phyloP scores from a whole-genome alignment of 306 rosid species.

The Malus sylvestris region DNA sequence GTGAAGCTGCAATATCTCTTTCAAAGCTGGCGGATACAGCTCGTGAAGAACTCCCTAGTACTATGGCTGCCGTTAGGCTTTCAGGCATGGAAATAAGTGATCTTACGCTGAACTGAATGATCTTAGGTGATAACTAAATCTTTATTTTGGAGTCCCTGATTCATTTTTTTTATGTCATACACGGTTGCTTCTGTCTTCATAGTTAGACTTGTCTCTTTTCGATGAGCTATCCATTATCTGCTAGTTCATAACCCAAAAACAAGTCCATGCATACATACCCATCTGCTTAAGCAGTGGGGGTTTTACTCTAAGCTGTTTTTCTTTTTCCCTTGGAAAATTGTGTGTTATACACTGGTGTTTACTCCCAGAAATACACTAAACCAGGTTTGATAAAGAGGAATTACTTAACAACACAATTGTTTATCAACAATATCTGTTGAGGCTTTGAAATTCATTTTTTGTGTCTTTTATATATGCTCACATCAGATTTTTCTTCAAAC shows the following conservation, averaged over 20 bases:
- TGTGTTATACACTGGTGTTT: background rate
- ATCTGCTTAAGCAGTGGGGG: background rate
- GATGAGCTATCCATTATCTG: background rate
- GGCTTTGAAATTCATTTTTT: background rate
- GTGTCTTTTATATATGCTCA: background rate
- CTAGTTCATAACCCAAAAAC: background rate
- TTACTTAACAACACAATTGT: background rate
- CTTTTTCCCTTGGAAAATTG: background rate
- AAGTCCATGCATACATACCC: background rate
- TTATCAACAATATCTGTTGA: background rate
- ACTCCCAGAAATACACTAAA: background rate
- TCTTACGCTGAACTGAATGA: constrained; percentile 64
- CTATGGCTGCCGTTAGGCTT: constrained; percentile 95
- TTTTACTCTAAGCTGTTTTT: background rate
- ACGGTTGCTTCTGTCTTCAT: background rate
- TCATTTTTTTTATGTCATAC: background rate
- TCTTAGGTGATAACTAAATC: constrained; percentile 51
- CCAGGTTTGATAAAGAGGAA: background rate
- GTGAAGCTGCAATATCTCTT: constrained; percentile 80
- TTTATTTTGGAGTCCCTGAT: background rate
- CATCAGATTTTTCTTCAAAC: background rate
- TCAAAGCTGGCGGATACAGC: constrained; percentile 94
- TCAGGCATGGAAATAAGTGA: constrained; percentile 98
- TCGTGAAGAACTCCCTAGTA: constrained; percentile 89
- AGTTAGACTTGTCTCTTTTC: background rate